A percentile compares a stretch with the other conserved stretches of the same genome.
These are phyloP conservation scores for Venturia carpophila DNA, from an alignment of 2,329 filamentous ascomycete genomes.

Conservation along the genomic window DNA sequence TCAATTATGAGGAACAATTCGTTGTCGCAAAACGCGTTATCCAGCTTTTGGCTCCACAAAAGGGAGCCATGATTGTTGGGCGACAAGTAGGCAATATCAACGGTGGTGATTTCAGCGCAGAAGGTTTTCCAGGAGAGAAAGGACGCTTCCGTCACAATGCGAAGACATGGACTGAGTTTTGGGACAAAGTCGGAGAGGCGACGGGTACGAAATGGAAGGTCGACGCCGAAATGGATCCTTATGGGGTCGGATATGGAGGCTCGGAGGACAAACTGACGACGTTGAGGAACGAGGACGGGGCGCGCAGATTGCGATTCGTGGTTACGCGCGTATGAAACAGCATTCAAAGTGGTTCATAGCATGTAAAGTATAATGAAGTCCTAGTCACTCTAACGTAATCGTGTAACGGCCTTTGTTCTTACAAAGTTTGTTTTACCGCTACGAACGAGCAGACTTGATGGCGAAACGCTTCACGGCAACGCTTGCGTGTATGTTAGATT, in stretches of 20 bases:
- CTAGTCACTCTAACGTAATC: neutral
- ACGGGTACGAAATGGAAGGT: constrained; percentile 17
- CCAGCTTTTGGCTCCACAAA: constrained; percentile 30
- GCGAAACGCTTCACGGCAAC: no score
- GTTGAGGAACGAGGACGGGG: constrained; percentile 11
- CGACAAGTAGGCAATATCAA: constrained; percentile 39
- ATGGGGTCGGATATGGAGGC: neutral
- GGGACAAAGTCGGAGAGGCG: constrained; percentile 27
- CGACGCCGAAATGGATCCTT: constrained; percentile 3
- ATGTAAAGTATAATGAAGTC: neutral
- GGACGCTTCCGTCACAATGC: constrained; percentile 30
- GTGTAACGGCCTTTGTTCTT: neutral
- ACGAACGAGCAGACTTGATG: neutral
- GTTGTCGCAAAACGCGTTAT: constrained; percentile 29
- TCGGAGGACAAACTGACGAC: constrained; percentile 3
- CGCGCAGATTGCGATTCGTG: constrained; percentile 14
- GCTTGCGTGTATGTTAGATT: no score
- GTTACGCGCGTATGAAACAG: constrained; percentile 13
- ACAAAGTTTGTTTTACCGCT: neutral
- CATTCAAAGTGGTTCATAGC: neutral
- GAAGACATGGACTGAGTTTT: constrained; percentile 31
- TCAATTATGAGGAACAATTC: constrained; percentile 30
- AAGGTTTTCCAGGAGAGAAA: constrained; percentile 19
- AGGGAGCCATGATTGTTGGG: constrained; percentile 45
- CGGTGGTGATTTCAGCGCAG: constrained; percentile 22